Evolutionary conservation across 306 rosid genomes (phyloP).

Genomic region (Amphicarpaea edgeworthii): DNA sequence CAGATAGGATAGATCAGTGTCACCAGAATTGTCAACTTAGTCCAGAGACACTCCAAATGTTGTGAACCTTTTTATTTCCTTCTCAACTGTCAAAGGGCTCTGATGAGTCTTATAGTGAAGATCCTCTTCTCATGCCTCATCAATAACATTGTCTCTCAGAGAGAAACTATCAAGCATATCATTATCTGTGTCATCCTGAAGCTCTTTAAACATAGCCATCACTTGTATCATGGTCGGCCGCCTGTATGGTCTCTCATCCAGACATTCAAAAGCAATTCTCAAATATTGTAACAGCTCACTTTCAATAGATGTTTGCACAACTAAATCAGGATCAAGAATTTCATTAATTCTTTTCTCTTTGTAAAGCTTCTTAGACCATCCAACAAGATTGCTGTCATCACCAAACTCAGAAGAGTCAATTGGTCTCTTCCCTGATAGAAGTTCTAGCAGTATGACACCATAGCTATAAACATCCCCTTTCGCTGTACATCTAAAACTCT

Average conservation of each 20-base stretch:
- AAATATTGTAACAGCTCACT: constrained; percentile 59
- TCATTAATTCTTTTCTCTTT: constrained; percentile 61
- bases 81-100: constrained; percentile 23
- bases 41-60: constrained; percentile 32
- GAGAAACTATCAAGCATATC: constrained; percentile 66
- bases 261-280: constrained; percentile 75
- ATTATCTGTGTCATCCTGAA: constrained; percentile 70
- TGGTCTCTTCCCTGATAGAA: constrained; percentile 78
- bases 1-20: constrained; percentile 9
- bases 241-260: constrained; percentile 71
- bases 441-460: constrained; percentile 80
- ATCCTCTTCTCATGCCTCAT: constrained; percentile 57
- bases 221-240: constrained; percentile 87
- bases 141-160: constrained; percentile 58
- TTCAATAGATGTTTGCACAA: constrained; percentile 55
- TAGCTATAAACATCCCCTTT: constrained; percentile 87
- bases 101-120: not conserved
- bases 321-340: constrained; percentile 66
- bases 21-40: constrained; percentile 9
- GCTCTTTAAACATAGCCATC: constrained; percentile 84
- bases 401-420: constrained; percentile 68
- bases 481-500: constrained; percentile 82
- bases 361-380: constrained; percentile 81
- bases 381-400: constrained; percentile 84
- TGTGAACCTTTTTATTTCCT: constrained; percentile 3